Conservation (phyloP, 2,329 filamentous ascomycete species). For the Fusarium proliferatum region DNA sequence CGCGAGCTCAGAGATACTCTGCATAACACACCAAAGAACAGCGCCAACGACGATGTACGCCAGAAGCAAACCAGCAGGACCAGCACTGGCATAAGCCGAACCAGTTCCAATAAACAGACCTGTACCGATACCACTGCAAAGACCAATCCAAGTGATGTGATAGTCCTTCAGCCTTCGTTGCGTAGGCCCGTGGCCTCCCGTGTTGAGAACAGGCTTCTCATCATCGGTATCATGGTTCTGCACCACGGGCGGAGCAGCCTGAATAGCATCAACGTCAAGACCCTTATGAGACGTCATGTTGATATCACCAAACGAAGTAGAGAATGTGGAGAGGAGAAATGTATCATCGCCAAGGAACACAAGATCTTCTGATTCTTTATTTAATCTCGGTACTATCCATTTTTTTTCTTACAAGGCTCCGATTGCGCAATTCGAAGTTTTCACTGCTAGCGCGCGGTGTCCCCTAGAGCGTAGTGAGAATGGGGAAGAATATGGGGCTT, state of each 20-base stretch:
- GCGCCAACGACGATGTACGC: constrained; percentile 37
- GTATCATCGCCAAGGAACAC: not conserved
- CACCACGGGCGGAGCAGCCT: constrained; percentile 4
- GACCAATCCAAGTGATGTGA: constrained; percentile 43
- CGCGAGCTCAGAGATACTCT: constrained; percentile 41
- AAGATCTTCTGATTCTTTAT: not conserved
- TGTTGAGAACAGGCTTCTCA: constrained; percentile 37
- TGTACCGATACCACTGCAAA: constrained; percentile 41
- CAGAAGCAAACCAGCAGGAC: constrained; percentile 40
- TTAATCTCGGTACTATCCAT: not conserved
- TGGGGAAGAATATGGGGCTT: constrained; percentile 26
- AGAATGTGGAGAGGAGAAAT: not conserved
- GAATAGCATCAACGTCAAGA: constrained; percentile 14
- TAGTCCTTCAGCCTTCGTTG: constrained; percentile 39
- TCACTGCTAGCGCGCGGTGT: constrained; percentile 20
- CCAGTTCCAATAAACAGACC: constrained; percentile 41
- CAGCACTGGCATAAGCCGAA: constrained; percentile 39
- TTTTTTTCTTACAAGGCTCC: not conserved
- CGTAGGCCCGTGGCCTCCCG: constrained; percentile 37
- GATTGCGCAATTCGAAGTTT: constrained; percentile 42
- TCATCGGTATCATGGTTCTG: not conserved
- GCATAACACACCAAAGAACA: constrained; percentile 43
- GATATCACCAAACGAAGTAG: not conserved
- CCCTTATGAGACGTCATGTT: constrained; percentile 8
- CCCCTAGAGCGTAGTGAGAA: constrained; percentile 10